phyloP scores from a whole-genome alignment of 768 basidiomycete species.

The Lactarius trivialis region DNA sequence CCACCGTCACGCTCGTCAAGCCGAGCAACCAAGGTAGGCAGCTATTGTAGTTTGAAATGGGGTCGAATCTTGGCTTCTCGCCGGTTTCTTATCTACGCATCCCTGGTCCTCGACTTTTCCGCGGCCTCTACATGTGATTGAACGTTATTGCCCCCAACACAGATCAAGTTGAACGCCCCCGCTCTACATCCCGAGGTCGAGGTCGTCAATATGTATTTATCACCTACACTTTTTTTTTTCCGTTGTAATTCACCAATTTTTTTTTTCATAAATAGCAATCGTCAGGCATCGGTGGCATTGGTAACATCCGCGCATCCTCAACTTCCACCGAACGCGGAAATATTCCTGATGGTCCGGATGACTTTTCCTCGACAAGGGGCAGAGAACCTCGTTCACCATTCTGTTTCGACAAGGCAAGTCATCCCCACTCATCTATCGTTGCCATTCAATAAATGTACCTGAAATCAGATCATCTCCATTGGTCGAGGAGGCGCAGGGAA shows the following conservation, averaged over 20 bases:
- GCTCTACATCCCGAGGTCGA: background rate
- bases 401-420: background rate
- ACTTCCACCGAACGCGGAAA: background rate
- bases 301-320: conserved; percentile 7
- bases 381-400: background rate
- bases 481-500: conserved; percentile 20
- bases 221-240: background rate
- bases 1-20: background rate
- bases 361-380: background rate
- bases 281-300: conserved; percentile 14
- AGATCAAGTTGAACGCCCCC: background rate
- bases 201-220: background rate
- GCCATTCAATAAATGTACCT: background rate
- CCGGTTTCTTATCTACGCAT: background rate
- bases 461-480: background rate
- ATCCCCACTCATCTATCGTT: background rate
- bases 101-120: background rate
- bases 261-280: conserved; percentile 1
- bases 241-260: background rate
- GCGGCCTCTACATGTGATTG: background rate
- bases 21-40: background rate
- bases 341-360: background rate
- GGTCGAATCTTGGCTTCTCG: background rate
- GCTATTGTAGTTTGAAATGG: background rate
- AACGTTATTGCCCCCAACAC: background rate